Percentiles rank a stretch among this genome's conserved stretches.
Evolutionary conservation across 805 yeast genomes (phyloP).

Genomic region (Yarrowia phangngaensis): DNA sequence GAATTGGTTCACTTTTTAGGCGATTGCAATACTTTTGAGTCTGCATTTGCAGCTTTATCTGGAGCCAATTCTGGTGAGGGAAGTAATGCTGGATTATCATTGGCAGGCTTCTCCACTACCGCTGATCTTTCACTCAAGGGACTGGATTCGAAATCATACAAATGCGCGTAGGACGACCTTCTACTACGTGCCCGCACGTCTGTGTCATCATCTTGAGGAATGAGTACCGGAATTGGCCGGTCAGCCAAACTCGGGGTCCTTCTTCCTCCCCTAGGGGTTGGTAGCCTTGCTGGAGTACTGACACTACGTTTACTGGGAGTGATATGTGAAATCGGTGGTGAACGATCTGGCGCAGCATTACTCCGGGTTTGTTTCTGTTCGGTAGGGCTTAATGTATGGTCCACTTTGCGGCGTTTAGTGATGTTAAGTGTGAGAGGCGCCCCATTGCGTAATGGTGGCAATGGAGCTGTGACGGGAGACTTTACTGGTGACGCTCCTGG

Average conservation of each 20-base stretch:
- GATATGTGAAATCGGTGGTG: not conserved
- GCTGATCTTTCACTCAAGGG: not conserved
- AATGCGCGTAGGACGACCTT: not conserved
- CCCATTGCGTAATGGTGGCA: conserved; percentile 13
- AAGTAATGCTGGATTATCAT: not conserved
- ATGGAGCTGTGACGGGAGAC: conserved; percentile 6
- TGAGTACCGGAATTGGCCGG: conserved; percentile 15
- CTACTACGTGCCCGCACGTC: not conserved
- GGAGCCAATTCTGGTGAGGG: not conserved
- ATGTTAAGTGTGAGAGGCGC: not conserved
- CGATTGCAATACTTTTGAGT: no score
- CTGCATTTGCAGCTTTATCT: not conserved
- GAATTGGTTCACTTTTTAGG: no score
- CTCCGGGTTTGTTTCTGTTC: not conserved
- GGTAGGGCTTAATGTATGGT: not conserved
- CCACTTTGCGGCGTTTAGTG: conserved; percentile 16
- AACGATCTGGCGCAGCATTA: not conserved
- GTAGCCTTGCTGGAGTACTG: conserved; percentile 8
- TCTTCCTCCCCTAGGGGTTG: conserved; percentile 6
- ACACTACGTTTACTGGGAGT: conserved; percentile 17
- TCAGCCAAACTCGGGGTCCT: conserved; percentile 19
- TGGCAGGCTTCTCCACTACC: not conserved
- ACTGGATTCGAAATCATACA: not conserved
- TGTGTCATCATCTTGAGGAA: conserved; percentile 7
- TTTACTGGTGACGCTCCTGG: conserved; percentile 18